A percentile compares a stretch with the other conserved stretches of the same genome.
Evolutionary conservation across 169 alveolate species (phyloP).

Genomic region (Perkinsus olseni): DNA sequence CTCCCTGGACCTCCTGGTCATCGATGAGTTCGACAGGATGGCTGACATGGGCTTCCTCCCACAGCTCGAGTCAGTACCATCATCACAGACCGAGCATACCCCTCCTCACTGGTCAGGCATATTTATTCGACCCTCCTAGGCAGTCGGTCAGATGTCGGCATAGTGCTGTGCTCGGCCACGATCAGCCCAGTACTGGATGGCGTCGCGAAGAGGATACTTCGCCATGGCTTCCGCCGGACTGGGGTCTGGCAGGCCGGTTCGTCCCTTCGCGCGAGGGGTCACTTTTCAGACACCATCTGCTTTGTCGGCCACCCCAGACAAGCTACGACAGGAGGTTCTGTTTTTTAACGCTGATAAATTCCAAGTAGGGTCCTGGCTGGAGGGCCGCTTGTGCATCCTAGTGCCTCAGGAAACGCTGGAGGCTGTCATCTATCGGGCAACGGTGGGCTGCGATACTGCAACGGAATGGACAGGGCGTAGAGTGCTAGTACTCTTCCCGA

Average conservation of each 20-base stretch:
- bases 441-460: neutral
- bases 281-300: neutral
- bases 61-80: neutral
- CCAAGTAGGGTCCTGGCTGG: neutral
- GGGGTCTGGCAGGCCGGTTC: neutral
- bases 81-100: neutral
- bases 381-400: neutral
- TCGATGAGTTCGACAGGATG: neutral
- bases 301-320: neutral
- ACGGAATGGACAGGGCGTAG: neutral
- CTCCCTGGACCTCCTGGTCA: neutral
- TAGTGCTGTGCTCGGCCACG: neutral
- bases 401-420: neutral
- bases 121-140: neutral
- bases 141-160: neutral
- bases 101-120: neutral
- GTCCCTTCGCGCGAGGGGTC: neutral
- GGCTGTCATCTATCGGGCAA: neutral
- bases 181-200: neutral
- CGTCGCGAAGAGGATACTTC: neutral
- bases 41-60: neutral
- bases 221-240: neutral
- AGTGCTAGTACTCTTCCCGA: neutral
- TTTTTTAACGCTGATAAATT: neutral
- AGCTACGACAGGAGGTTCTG: neutral